These are phyloP conservation scores for Pichia deserticola DNA, from an alignment of 805 yeast genomes.

Conservation along the genomic window DNA sequence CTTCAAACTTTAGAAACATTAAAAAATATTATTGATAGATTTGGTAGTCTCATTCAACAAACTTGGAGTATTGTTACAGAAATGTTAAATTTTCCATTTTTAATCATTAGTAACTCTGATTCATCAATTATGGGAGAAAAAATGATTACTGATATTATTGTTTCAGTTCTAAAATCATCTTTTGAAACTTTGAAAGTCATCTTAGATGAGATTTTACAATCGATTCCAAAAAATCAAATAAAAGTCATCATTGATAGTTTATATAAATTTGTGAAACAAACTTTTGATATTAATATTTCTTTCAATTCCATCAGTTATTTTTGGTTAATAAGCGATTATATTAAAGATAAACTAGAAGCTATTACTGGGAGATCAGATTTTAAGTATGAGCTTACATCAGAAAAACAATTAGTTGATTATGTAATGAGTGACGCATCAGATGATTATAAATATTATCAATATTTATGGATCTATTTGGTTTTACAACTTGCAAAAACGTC, in stretches of 20 bases:
- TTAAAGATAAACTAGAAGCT: constrained; percentile 33
- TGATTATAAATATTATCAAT: constrained; percentile 27
- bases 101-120: constrained; percentile 27
- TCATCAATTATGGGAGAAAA: constrained; percentile 19
- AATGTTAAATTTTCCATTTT: constrained; percentile 55
- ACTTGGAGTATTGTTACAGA: constrained; percentile 69
- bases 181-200: constrained; percentile 79
- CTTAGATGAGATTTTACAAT: constrained; percentile 74
- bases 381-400: constrained; percentile 13
- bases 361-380: neutral
- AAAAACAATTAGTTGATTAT: constrained; percentile 14
- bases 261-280: constrained; percentile 63
- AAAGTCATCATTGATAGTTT: constrained; percentile 64
- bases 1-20: constrained; percentile 55
- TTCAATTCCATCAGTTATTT: constrained; percentile 87
- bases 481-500: constrained; percentile 57
- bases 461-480: constrained; percentile 59
- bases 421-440: constrained; percentile 10
- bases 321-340: constrained; percentile 83
- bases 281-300: constrained; percentile 72
- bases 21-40: constrained; percentile 68
- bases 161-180: constrained; percentile 52
- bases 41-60: constrained; percentile 50
- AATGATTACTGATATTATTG: constrained; percentile 40
- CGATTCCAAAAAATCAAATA: constrained; percentile 61